Evolutionary conservation across 2,329 filamentous ascomycete species (phyloP), one percentile per base, ranked within the genome.

Genomic region (Periconia digitata): DNA sequence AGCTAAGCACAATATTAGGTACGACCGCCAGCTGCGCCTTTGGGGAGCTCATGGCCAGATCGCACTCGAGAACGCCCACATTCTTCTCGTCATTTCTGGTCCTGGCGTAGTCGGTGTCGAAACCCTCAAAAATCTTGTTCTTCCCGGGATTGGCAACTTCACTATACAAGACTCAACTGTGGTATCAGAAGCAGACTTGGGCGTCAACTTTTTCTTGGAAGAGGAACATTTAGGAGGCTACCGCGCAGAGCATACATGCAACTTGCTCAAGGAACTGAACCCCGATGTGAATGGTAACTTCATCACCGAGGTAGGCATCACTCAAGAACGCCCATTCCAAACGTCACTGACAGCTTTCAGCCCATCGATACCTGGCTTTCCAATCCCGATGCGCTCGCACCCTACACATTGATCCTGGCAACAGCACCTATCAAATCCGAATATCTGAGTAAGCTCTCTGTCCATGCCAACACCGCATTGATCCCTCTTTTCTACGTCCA

Each of bases 181-280:
- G 2, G 92, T 99, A n/a, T 78, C 77, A 1, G 86, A 95, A 58
- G 79, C 85, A 36, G 94, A 99, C 63, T 77, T 99, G 35, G 94
- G 95, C 4, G 87, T 96, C 54, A 99, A 99, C 74, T 99, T 99
- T 79, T 99, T 99, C 64, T 78, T 99, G 0, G 90, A 96, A 52
- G 85, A 94, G 60, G 76, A 79, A 41, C 87, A 85, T 55, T 69
- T 95, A 32, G 92, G 91, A 44, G 85, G 85, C 62, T 85, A 85
- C 21, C 85, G 94, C 58, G 90, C 92, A 1, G 82, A 90, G 67
- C 85, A 88, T 66, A 89, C 87, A 46, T 85, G 86, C 49, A 85
- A 86, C 53, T 78, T 92, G 46, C 78, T 99, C 37, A 79, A 85
- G 53, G 95, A 99, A 71, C 78, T 99, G 51, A 99, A 99, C 65